phyloP scores from a whole-genome alignment of 139 green algal genomes.

The Edaphochlamys debaryana region DNA sequence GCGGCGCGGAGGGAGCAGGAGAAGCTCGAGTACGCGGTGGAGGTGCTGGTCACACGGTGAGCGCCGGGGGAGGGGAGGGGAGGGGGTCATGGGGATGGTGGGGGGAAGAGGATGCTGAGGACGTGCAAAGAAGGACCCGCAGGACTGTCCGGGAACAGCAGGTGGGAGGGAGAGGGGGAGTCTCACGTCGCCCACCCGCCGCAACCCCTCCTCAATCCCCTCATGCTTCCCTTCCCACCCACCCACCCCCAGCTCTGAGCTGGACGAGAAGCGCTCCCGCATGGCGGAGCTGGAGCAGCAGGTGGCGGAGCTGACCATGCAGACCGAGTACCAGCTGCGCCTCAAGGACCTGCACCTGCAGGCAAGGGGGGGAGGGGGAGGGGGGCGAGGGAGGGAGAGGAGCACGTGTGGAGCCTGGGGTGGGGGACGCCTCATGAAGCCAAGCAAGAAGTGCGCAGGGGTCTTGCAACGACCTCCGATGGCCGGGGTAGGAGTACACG shows the following conservation, averaged over 20 bases:
- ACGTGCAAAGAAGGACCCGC: no score
- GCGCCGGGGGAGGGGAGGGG: not conserved
- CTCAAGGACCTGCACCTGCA: slow-evolving; percentile 90
- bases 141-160: no score
- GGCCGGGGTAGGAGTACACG: no score
- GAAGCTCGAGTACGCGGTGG: slow-evolving; percentile 75
- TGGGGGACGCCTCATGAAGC: no score
- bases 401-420: no score
- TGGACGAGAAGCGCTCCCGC: slow-evolving; percentile 84
- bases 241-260: slow-evolving; percentile 54
- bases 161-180: no score
- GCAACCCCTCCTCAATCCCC: not conserved
- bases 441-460: no score
- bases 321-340: slow-evolving; percentile 94
- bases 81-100: no score
- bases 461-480: no score
- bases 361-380: slow-evolving; percentile 24
- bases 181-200: not conserved
- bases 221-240: not conserved
- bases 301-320: slow-evolving; percentile 90
- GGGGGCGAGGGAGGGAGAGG: not conserved
- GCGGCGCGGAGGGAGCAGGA: slow-evolving; percentile 65
- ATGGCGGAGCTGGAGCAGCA: slow-evolving; percentile 90
- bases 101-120: no score
- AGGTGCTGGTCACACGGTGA: slow-evolving; percentile 85